phyloP scores from a whole-genome alignment of 2,329 filamentous ascomycete genomes.

The Onygenales sp. region DNA sequence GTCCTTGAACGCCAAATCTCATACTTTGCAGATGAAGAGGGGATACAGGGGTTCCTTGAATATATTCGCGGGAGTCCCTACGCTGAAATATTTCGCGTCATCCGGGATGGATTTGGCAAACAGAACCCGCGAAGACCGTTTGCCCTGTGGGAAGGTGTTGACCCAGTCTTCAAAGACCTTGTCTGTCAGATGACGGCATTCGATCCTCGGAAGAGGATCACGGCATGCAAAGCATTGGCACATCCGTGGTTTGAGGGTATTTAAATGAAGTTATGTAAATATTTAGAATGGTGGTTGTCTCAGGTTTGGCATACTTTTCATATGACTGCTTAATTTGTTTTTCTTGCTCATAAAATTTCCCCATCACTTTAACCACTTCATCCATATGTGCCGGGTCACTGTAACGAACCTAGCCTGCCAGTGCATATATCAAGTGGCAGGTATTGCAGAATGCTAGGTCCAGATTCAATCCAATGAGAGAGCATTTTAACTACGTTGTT shows the following conservation, averaged over 20 bases:
- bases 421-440: too few relatives aligned
- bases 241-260: conserved; percentile 14
- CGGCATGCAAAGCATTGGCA: conserved; percentile 29
- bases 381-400: too few relatives aligned
- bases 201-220: conserved; percentile 32
- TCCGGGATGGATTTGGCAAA: conserved; percentile 27
- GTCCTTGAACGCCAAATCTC: conserved; percentile 37
- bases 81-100: conserved; percentile 23
- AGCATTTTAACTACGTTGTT: too few relatives aligned
- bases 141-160: conserved; percentile 28
- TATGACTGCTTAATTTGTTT: too few relatives aligned
- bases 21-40: conserved; percentile 32
- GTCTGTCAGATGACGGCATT: conserved; percentile 27
- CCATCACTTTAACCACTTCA: too few relatives aligned
- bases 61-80: conserved; percentile 32
- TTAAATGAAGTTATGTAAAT: neutral
- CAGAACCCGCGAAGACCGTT: conserved; percentile 20
- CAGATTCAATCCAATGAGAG: too few relatives aligned
- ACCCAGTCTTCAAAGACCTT: conserved; percentile 29
- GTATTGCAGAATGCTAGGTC: too few relatives aligned
- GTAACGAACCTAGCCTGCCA: too few relatives aligned
- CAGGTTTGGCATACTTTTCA: too few relatives aligned
- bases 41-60: conserved; percentile 29
- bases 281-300: neutral
- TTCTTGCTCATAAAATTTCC: too few relatives aligned